These are phyloP conservation scores for Gloeophyllum trabeum DNA, from an alignment of 768 basidiomycete genomes.

Conservation along the genomic window DNA sequence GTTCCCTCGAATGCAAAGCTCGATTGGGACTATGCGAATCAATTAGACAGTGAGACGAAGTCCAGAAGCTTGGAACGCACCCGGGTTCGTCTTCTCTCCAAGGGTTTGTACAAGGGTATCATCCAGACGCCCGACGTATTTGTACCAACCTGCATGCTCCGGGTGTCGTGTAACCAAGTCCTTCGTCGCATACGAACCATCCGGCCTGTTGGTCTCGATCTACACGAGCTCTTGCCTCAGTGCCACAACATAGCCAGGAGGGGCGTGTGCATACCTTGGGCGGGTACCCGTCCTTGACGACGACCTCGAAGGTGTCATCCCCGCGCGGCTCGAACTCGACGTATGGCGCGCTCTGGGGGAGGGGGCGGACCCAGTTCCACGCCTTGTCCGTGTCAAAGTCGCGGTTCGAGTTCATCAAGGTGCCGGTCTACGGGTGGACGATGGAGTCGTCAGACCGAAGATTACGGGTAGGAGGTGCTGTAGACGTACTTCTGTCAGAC, in stretches of 20 bases:
- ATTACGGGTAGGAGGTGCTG: too few species aligned
- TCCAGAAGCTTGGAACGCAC: conserved; percentile 5
- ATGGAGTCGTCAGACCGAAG: too few species aligned
- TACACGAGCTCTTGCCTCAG: conserved; percentile 4
- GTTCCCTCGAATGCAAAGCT: conserved; percentile 36
- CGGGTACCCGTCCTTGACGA: conserved; percentile 39
- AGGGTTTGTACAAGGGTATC: conserved; percentile 36
- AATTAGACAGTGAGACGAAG: neutral
- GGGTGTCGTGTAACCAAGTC: conserved; percentile 42
- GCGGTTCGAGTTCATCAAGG: too few species aligned
- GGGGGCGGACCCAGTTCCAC: too few species aligned
- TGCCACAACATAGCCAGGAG: neutral
- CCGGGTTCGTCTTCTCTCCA: conserved; percentile 47
- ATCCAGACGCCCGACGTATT: conserved; percentile 42
- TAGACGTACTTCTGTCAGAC: too few species aligned
- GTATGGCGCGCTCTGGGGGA: too few species aligned
- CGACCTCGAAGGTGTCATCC: conserved; percentile 31
- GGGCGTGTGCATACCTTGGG: conserved; percentile 23
- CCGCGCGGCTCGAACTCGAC: conserved; percentile 34
- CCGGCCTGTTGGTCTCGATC: conserved; percentile 32
- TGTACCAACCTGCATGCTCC: conserved; percentile 25
- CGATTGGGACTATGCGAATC: conserved; percentile 30
- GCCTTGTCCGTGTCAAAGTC: too few species aligned
- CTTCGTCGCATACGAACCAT: conserved; percentile 43
- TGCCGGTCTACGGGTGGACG: too few species aligned